A percentile compares a stretch with the other conserved stretches of the same genome.
Evolutionary conservation across 1,139 yeast species (phyloP).

Genomic region (Geotrichum fermentans): DNA sequence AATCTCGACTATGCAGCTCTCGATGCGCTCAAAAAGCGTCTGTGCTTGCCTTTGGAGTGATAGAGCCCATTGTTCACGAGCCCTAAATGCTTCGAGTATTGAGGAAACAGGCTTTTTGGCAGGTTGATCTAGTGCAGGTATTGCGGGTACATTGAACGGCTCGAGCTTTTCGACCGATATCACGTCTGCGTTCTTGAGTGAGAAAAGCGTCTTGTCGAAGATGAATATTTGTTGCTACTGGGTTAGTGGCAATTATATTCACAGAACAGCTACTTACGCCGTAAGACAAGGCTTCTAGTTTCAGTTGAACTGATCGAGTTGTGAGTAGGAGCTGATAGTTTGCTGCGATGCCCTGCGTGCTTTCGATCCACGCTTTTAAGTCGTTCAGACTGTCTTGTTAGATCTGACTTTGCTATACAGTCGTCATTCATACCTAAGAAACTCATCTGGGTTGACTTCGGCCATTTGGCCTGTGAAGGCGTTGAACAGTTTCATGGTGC

Average conservation of each 20-base stretch:
- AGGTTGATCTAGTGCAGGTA: conserved; percentile 15
- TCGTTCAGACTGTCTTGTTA: conserved; percentile 23
- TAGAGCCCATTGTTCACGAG: conserved; percentile 21
- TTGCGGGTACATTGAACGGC: conserved; percentile 9
- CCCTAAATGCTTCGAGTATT: conserved; percentile 18
- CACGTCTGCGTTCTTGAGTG: conserved; percentile 15
- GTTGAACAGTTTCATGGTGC: conserved; percentile 25
- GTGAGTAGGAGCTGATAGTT: conserved; percentile 33
- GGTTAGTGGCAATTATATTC: background rate
- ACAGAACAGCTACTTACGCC: conserved; percentile 22
- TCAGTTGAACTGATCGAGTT: conserved; percentile 31
- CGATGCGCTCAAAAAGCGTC: conserved; percentile 17
- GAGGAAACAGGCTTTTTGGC: conserved; percentile 19
- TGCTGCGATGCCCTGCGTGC: conserved; percentile 23
- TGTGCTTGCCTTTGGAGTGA: conserved; percentile 14
- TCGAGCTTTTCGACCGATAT: conserved; percentile 9
- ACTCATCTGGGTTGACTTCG: conserved; percentile 25
- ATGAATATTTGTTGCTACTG: conserved; percentile 20
- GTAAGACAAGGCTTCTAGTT: conserved; percentile 29
- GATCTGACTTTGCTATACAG: background rate
- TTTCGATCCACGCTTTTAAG: conserved; percentile 24
- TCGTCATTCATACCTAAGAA: conserved; percentile 24
- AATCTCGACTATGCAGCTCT: conserved; percentile 22
- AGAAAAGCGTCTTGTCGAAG: conserved; percentile 18
- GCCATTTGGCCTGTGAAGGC: conserved; percentile 26